Evolutionary conservation across 352 stramenopile species (phyloP).

Genomic region (Heterotrichella gracilis): DNA sequence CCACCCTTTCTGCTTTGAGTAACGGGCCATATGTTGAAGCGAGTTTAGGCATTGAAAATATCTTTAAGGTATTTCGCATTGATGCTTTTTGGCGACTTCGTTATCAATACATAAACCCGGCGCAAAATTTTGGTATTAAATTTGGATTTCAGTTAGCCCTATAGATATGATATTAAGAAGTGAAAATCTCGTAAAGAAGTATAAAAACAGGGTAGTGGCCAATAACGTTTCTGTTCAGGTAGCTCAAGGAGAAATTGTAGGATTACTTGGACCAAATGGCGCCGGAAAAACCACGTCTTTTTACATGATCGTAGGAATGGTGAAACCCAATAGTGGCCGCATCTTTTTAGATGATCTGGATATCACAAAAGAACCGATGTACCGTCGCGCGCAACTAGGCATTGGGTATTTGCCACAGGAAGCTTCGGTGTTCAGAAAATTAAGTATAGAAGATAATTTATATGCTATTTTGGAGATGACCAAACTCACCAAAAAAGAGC

Average conservation of each 20-base stretch:
- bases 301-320: neutral
- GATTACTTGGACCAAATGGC: neutral
- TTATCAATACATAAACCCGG: neutral
- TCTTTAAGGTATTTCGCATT: neutral
- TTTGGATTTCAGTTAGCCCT: neutral
- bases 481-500: constrained; percentile 3
- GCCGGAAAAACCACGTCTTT: neutral
- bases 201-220: neutral
- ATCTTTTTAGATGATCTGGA: neutral
- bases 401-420: neutral
- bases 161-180: neutral
- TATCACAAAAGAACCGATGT: neutral
- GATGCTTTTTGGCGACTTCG: neutral
- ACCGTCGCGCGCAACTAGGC: neutral
- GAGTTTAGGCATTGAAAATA: neutral
- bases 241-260: neutral
- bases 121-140: neutral
- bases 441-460: constrained; percentile 9
- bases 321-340: neutral
- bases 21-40: neutral
- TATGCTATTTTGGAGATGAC: neutral
- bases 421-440: neutral
- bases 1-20: neutral
- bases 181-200: constrained; percentile 4
- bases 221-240: neutral